These are phyloP conservation scores for Mucor piriformis DNA, from an alignment of 371 early-diverging fungal genomes.

Conservation along the genomic window DNA sequence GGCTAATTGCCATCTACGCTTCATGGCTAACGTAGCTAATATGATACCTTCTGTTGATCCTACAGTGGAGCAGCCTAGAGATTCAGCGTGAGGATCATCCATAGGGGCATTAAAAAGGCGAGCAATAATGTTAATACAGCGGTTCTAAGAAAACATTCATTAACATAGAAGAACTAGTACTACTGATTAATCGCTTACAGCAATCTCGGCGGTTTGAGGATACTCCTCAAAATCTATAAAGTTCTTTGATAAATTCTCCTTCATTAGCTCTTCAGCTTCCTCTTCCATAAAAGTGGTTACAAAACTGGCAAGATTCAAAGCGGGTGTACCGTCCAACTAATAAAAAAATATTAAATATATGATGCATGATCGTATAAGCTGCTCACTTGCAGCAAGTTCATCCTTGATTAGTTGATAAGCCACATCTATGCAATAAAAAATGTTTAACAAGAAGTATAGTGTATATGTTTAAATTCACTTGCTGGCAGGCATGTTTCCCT, in stretches of 20 bases:
- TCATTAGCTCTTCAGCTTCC: conserved; percentile 75
- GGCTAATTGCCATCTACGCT: conserved; percentile 67
- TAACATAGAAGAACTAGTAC: neutral
- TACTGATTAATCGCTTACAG: conserved; percentile 25
- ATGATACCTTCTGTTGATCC: conserved; percentile 83
- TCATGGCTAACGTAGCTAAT: conserved; percentile 72
- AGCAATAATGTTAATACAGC: conserved; percentile 74
- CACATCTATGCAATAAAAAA: conserved; percentile 28
- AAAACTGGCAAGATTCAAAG: conserved; percentile 74
- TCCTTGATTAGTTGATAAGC: conserved; percentile 52
- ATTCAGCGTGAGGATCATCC: conserved; percentile 30
- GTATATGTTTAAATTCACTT: conserved; percentile 3
- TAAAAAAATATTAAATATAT: neutral
- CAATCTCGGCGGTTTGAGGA: conserved; percentile 50
- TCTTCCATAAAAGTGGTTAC: conserved; percentile 65
- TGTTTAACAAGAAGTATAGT: neutral
- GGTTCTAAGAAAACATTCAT: conserved; percentile 45
- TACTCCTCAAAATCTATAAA: conserved; percentile 79
- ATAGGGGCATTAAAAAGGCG: conserved; percentile 65
- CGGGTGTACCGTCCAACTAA: conserved; percentile 74
- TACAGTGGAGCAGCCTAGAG: conserved; percentile 65
- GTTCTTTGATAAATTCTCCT: conserved; percentile 71
- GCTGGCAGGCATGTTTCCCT: conserved; percentile 54
- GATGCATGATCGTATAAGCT: neutral
- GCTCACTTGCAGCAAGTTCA: conserved; percentile 39